phyloP scores from a whole-genome alignment of 352 stramenopile genomes.

The Phytophthora crassamura region DNA sequence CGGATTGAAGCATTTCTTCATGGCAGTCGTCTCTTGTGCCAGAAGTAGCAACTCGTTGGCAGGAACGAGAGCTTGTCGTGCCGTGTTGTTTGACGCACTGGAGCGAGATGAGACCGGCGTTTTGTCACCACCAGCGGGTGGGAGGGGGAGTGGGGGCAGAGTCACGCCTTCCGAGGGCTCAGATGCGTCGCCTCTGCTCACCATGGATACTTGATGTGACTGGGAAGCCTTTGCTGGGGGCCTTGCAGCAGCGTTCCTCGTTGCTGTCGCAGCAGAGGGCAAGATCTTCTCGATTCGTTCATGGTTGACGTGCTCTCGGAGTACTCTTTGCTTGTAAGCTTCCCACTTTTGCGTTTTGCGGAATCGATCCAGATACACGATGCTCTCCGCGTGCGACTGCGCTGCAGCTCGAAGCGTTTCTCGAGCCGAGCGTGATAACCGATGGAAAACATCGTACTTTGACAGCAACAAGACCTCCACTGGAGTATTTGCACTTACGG shows the following conservation, averaged over 20 bases:
- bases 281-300: slow-evolving; percentile 59
- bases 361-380: slow-evolving; percentile 76
- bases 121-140: background rate
- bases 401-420: slow-evolving; percentile 60
- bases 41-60: slow-evolving; percentile 70
- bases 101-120: background rate
- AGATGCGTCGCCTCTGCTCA: too few species aligned
- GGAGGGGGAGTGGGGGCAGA: slow-evolving; percentile 1
- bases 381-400: slow-evolving; percentile 48
- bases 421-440: slow-evolving; percentile 56
- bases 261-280: slow-evolving; percentile 16
- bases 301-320: slow-evolving; percentile 54
- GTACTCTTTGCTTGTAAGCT: slow-evolving; percentile 57
- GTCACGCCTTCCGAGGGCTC: background rate
- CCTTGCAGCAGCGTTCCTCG: background rate
- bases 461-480: slow-evolving; percentile 75
- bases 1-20: slow-evolving; percentile 26
- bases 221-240: slow-evolving; percentile 6
- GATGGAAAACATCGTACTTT: slow-evolving; percentile 86
- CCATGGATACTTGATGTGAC: slow-evolving; percentile 1
- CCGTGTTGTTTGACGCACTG: background rate
- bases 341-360: slow-evolving; percentile 79
- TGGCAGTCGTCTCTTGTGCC: slow-evolving; percentile 18
- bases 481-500: slow-evolving; percentile 66
- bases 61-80: slow-evolving; percentile 43